Conservation (phyloP, 768 basidiomycete genomes). For the Amanita thiersii region DNA sequence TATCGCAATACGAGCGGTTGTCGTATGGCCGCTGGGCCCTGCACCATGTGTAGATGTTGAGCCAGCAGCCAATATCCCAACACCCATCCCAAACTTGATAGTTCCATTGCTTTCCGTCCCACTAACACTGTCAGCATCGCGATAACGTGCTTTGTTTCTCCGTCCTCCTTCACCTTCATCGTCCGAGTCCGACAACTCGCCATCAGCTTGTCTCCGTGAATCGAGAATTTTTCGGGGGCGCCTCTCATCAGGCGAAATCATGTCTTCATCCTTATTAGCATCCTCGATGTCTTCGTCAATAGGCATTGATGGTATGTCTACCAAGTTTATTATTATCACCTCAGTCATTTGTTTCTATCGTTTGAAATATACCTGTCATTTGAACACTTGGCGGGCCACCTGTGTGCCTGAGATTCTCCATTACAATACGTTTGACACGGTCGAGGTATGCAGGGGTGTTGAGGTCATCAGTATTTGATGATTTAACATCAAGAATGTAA, state of each 20-base stretch:
- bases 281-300: conserved; percentile 85
- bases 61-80: conserved; percentile 65
- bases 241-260: conserved; percentile 68
- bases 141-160: conserved; percentile 55
- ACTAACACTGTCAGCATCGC: conserved; percentile 41
- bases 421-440: conserved; percentile 84
- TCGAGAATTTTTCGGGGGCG: conserved; percentile 75
- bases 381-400: conserved; percentile 91
- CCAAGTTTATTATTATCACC: not conserved
- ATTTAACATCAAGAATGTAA: conserved; percentile 89
- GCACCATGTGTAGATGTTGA: conserved; percentile 54
- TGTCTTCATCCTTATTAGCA: conserved; percentile 74
- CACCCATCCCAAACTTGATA: conserved; percentile 56
- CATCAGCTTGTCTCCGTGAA: conserved; percentile 72
- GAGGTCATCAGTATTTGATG: conserved; percentile 92
- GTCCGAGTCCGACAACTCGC: conserved; percentile 93
- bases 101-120: conserved; percentile 34
- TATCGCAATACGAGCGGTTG: conserved; percentile 38
- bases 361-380: conserved; percentile 57
- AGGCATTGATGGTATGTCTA: conserved; percentile 79
- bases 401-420: conserved; percentile 82
- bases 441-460: conserved; percentile 91
- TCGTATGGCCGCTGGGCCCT: conserved; percentile 66
- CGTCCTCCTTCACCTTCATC: conserved; percentile 92
- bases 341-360: not conserved